These are phyloP conservation scores for Boletus subcaerulescens DNA, from an alignment of 768 basidiomycete genomes.

Conservation along the genomic window DNA sequence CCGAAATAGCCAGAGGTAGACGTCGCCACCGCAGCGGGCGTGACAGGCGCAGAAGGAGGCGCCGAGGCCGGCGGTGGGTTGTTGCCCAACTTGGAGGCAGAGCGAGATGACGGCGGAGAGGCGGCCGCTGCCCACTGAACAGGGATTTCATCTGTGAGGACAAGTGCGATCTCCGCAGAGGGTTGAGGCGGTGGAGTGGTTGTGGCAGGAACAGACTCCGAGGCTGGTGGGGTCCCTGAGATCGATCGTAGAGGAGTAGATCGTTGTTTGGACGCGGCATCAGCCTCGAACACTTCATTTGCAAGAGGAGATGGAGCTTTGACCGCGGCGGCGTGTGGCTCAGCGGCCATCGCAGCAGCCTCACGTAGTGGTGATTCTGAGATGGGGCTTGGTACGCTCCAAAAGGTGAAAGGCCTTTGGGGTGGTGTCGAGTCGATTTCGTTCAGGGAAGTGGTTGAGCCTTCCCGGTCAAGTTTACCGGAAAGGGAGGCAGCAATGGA, in stretches of 20 bases:
- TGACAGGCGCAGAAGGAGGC: slow-evolving; percentile 21
- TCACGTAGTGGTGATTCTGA: slow-evolving; percentile 66
- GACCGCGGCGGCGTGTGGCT: slow-evolving; percentile 19
- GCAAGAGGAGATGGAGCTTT: slow-evolving; percentile 45
- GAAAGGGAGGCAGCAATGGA: slow-evolving; percentile 27
- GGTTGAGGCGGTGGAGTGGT: slow-evolving; percentile 11
- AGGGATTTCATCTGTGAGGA: slow-evolving; percentile 45
- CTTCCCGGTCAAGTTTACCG: slow-evolving; percentile 29
- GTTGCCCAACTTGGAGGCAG: slow-evolving; percentile 17
- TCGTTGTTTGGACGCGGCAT: slow-evolving; percentile 12
- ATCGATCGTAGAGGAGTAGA: slow-evolving; percentile 19
- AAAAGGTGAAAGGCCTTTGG: slow-evolving; percentile 17
- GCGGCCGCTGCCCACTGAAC: slow-evolving; percentile 1
- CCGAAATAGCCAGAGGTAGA: slow-evolving; percentile 20
- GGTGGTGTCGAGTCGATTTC: slow-evolving; percentile 34
- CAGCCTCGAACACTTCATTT: slow-evolving; percentile 24
- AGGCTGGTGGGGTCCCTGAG: slow-evolving; percentile 18
- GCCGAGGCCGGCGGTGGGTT: slow-evolving; percentile 18
- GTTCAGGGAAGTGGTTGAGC: slow-evolving; percentile 29
- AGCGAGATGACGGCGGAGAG: slow-evolving; percentile 12
- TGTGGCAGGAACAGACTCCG: slow-evolving; percentile 16
- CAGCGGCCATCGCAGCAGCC: slow-evolving; percentile 40
- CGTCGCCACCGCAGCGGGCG: slow-evolving; percentile 17
- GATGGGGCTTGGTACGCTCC: slow-evolving; percentile 56
- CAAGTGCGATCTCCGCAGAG: slow-evolving; percentile 37